Conservation (phyloP, 2,329 filamentous ascomycete species). For the Pseudodiploospora longispora region DNA sequence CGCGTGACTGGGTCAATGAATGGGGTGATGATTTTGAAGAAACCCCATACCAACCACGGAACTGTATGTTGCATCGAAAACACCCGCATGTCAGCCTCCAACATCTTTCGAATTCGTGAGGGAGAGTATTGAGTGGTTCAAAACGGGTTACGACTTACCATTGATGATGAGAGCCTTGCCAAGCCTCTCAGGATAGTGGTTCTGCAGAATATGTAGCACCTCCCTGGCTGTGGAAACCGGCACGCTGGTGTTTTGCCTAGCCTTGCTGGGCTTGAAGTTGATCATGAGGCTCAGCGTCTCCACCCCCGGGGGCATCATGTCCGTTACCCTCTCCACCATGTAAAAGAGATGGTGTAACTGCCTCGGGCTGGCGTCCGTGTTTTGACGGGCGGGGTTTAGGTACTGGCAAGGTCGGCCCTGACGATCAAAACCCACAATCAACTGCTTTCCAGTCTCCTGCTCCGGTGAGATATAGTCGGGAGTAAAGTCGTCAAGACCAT, state of each 20-base stretch:
- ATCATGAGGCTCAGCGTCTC: conserved; percentile 83
- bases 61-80: conserved; percentile 39
- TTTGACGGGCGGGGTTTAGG: conserved; percentile 82
- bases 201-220: conserved; percentile 86
- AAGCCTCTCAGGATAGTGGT: conserved; percentile 88
- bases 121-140: too few species aligned
- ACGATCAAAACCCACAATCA: conserved; percentile 81
- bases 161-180: conserved; percentile 87
- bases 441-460: conserved; percentile 94
- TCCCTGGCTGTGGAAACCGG: conserved; percentile 69
- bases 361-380: conserved; percentile 76
- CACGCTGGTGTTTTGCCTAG: conserved; percentile 64
- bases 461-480: conserved; percentile 85
- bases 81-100: neutral
- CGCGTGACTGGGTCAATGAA: conserved; percentile 94
- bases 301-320: conserved; percentile 78
- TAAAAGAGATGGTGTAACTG: conserved; percentile 93
- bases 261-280: conserved; percentile 78
- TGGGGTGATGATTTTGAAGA: conserved; percentile 92
- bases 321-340: conserved; percentile 86
- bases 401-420: conserved; percentile 83
- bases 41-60: conserved; percentile 83
- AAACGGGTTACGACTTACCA: conserved; percentile 40
- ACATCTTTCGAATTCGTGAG: too few species aligned
- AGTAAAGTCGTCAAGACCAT: conserved; percentile 71